Evolutionary conservation across 139 green algal species (phyloP), one percentile per base, ranked within the genome.

Genomic region (Pleodorina starrii): DNA sequence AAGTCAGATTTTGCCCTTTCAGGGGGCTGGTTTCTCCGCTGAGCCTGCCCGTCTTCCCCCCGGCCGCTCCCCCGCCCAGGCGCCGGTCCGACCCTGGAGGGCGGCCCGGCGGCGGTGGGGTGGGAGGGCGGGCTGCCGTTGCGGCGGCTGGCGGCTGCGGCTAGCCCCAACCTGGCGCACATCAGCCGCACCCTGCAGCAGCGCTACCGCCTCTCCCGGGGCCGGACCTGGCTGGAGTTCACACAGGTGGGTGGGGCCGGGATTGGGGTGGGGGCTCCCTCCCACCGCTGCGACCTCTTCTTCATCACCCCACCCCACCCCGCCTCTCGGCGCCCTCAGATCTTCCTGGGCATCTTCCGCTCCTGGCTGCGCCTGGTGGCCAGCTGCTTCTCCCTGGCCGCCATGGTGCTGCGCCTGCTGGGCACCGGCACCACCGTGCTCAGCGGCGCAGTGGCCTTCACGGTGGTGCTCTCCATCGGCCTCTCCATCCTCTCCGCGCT

Each of bases 161-260:
- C 36, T 10, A 48, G 23, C 10, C 66, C 83, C 46, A 72, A 80
- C 66, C 83, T 90, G 51, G 0, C 17, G 5, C 51, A 76, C 73
- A 78, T 84, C 51, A 46, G 36, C 54, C 29, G 57, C 42, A 40
- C 72, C 42, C 68, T 91, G 79, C 71, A 88, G 80, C 66, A 66
- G 66, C 69, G 68, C 32, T 84, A 88, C 69, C 32, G 40, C n/a
- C 79, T 91, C 9, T 72, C 5, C 4, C 51, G 88, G 32, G 88
- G 88, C 6, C 79, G 88, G 48, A 91, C 88, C 46, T 91, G 88
- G 88, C 84, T 91, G n/a, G 88, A 91, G 71, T 88, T 84, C 79
- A 19, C 77, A 40, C 79, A 88, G 79, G 88, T 88, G 80, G 6
- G 78, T 6, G 2, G 4, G 44, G 9, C 3, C 2, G 38, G 43